Evolutionary conservation across 306 rosid genomes (phyloP).

Genomic region (apple (Malus domestica)): ASM211411v1 NC_041798.1:13640501-13641000

Average conservation of each 20-base stretch:
- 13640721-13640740: slow-evolving; percentile 64
- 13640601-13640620: slow-evolving; percentile 90
- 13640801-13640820: too few species aligned
- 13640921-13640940: slow-evolving; percentile 43
- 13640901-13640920: slow-evolving; percentile 9
- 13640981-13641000: slow-evolving; percentile 58
- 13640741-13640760: slow-evolving; percentile 72
- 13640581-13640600: slow-evolving; percentile 67
- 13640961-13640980: slow-evolving; percentile 55
- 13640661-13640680: slow-evolving; percentile 12
- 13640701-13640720: slow-evolving; percentile 49
- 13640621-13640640: slow-evolving; percentile 68
- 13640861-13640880: too few species aligned
- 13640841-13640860: too few species aligned
- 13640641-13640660: slow-evolving; percentile 23
- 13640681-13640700: slow-evolving; percentile 33
- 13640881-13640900: too few species aligned
- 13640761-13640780: slow-evolving; percentile 50
- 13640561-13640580: slow-evolving; percentile 82
- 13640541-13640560: slow-evolving; percentile 73
- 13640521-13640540: slow-evolving; percentile 85
- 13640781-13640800: too few species aligned
- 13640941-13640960: slow-evolving; percentile 46
- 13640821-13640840: too few species aligned
- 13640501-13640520: slow-evolving; percentile 74